Evolutionary conservation across 108 stramenopile species (phyloP).

Genomic region (Heterococcus sp.): DNA sequence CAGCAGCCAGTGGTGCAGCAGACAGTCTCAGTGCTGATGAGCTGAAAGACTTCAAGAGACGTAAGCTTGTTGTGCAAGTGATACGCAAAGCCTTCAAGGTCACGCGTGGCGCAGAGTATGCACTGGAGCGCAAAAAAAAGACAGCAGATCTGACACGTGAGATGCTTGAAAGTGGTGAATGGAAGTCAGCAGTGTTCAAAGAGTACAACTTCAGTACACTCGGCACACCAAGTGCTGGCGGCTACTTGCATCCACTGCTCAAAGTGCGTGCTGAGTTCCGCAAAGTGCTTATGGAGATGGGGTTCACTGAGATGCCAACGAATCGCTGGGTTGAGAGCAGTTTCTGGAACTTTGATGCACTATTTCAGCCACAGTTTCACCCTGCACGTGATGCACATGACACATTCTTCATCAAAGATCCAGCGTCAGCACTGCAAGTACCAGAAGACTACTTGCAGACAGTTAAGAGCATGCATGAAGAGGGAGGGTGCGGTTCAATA

Average conservation of each 20-base stretch:
- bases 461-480: conserved; percentile 96
- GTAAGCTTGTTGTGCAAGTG: conserved; percentile 60
- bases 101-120: conserved; percentile 73
- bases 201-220: conserved; percentile 90
- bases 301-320: conserved; percentile 99
- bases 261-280: conserved; percentile 85
- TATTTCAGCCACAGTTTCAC: conserved; percentile 99
- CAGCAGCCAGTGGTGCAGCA: conserved; percentile 1
- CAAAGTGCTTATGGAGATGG: conserved; percentile 96
- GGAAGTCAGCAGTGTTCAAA: conserved; percentile 86
- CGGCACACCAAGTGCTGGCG: conserved; percentile 80
- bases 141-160: conserved; percentile 94
- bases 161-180: conserved; percentile 87
- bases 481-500: conserved; percentile 84
- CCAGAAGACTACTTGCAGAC: conserved; percentile 95
- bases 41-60: conserved; percentile 56
- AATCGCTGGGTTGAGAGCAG: conserved; percentile 96
- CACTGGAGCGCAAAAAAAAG: conserved; percentile 77
- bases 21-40: conserved; percentile 20
- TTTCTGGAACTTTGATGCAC: conserved; percentile 99
- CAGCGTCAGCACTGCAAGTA: conserved; percentile 49
- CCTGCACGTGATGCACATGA: conserved; percentile 99
- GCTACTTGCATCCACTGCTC: conserved; percentile 91
- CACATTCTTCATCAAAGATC: conserved; percentile 97
- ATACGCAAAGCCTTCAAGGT: conserved; percentile 83